These are phyloP conservation scores for Sequoia sempervirens DNA, from an alignment of 75 land plant genomes.

Conservation along the genomic window DNA sequence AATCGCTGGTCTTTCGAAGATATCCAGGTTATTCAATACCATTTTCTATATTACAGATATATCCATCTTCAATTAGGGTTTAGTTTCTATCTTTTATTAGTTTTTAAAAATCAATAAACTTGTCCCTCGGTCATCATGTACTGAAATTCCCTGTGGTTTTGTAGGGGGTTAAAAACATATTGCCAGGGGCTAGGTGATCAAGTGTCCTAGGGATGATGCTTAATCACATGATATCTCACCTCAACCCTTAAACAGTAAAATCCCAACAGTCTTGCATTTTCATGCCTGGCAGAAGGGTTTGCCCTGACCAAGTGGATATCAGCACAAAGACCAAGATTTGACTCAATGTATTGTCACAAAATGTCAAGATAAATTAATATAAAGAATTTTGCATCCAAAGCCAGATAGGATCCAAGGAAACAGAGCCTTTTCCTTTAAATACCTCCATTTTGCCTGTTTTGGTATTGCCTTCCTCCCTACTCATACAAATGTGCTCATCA, in stretches of 20 bases:
- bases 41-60: no score
- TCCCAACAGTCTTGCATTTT: neutral
- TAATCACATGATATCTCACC: neutral
- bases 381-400: neutral
- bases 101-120: no score
- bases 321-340: neutral
- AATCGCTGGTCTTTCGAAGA: conserved; percentile 58
- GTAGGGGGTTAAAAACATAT: neutral
- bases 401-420: neutral
- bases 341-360: neutral
- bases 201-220: neutral
- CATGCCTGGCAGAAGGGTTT: neutral
- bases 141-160: no score
- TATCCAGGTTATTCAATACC: conserved; percentile 27
- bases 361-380: neutral
- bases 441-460: neutral
- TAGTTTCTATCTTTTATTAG: no score
- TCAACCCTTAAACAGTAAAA: neutral
- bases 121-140: no score
- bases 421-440: neutral
- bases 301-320: neutral
- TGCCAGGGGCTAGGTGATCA: neutral
- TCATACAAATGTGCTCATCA: neutral
- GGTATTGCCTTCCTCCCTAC: neutral
- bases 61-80: no score